Percentiles rank a stretch among this genome's conserved stretches.
These are phyloP conservation scores for Yamadazyma kitorensis DNA, from an alignment of 805 yeast genomes.

Conservation along the genomic window DNA sequence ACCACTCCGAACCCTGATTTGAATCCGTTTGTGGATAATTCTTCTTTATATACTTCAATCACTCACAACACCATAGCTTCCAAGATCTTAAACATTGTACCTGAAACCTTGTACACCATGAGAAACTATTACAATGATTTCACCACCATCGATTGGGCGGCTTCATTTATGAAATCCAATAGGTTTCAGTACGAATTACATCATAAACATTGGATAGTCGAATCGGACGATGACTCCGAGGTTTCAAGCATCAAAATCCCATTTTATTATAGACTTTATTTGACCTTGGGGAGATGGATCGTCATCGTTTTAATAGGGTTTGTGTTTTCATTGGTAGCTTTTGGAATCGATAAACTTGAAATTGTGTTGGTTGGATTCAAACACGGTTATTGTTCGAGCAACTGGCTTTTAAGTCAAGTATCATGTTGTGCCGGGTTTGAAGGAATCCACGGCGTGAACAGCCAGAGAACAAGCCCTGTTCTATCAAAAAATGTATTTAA, in stretches of 20 bases:
- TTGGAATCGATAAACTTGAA: slow-evolving; percentile 46
- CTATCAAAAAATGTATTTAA: slow-evolving; percentile 16
- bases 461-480: slow-evolving; percentile 8
- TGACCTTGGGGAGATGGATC: slow-evolving; percentile 47
- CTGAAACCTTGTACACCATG: slow-evolving; percentile 17
- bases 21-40: slow-evolving; percentile 6
- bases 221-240: slow-evolving; percentile 1
- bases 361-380: slow-evolving; percentile 47
- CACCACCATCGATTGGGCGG: slow-evolving; percentile 61
- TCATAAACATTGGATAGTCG: slow-evolving; percentile 23
- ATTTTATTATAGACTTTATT: slow-evolving; percentile 24
- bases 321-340: slow-evolving; percentile 49
- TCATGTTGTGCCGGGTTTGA: slow-evolving; percentile 34
- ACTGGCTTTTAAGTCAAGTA: slow-evolving; percentile 43
- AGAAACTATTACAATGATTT: slow-evolving; percentile 54
- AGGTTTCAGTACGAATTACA: slow-evolving; percentile 37
- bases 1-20: slow-evolving; percentile 7
- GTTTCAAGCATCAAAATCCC: slow-evolving; percentile 15
- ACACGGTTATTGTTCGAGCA: slow-evolving; percentile 47
- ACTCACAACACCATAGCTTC: slow-evolving; percentile 16
- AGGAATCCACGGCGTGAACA: neutral
- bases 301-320: slow-evolving; percentile 46
- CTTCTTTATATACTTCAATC: slow-evolving; percentile 12
- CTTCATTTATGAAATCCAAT: slow-evolving; percentile 45
- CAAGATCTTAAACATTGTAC: slow-evolving; percentile 12